Evolutionary conservation across 1,139 yeast genomes (phyloP), one percentile per base, ranked within the genome.

Genomic region (Debaryomyces psychrophilus): DNA sequence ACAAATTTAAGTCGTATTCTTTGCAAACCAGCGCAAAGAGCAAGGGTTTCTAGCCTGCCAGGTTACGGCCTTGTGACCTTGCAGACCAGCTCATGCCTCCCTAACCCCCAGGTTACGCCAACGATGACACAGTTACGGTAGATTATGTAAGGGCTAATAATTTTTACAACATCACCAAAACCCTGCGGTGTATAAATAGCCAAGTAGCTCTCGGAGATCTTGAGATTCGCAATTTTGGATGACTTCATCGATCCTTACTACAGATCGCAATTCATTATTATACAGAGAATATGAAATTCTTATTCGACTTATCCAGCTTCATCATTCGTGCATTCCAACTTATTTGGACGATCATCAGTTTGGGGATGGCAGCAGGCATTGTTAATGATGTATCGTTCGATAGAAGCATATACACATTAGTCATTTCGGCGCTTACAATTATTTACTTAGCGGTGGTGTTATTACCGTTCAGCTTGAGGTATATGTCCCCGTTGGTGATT

Each of bases 311-410:
- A 28, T 33, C 38, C 26, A 23, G 36, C 11, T 11, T 43, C 7
- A 31, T 15, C 14, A 31, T 50, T 26, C 50, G 51, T 27, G 51
- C 45, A 5, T 33, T 49, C 9, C 72, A 69, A 53, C 17, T 59
- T 4, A 18, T 66, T 5, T 62, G 65, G 37, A 45, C 64, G 15
- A 50, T 68, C 28, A 47, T 67, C 20, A 43, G 46, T 8, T 56
- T 69, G 27, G 71, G 65, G 2, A 49, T 67, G 8, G 46, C 61
- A 9, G 71, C 70, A 2, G 67, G 58, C 2, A 42, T 58, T n/a
- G 54, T 62, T 25, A 48, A 39, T 46, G 15, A 37, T 27, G n/a
- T 36, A 15, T 15, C 47, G 49, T 25, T 41, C 43, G 54, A 51
- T 37, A 52, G 63, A 45, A 52, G 53, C 14, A 56, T 59, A 25